Base-by-base conservation (phyloP, 495 filamentous ascomycete species). In the Aspergillus cristatus region DNA sequence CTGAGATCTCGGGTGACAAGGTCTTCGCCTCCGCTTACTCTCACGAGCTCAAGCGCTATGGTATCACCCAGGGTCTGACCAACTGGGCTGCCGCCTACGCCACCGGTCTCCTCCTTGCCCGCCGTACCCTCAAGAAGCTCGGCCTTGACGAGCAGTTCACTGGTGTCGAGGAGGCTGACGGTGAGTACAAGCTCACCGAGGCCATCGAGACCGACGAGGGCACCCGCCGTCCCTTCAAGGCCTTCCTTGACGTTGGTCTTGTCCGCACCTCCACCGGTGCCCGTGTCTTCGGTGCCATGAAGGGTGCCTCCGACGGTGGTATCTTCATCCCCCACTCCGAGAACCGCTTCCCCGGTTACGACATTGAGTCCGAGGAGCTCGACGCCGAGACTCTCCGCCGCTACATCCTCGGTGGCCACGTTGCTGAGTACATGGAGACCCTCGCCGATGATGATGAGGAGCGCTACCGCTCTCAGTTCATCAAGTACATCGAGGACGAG, bases 371-470 rank as follows among this genome's bases (percentile, higher is more conserved):
- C 53, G 86, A 99, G 77, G 90, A 96, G 75, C 86, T 99, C 54
- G 91, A 99, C 51, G 79, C 89, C 51, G 91, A 99, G 63, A 82
- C 77, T 44, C 82, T 99, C 57, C 84, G 89, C 76, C 94, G 90
- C 76, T 97, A 99, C 81, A 99, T 99, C 78, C 84, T 87, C 61
- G 93, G 78, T 61, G 89, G 91, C 35, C 91, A 99, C 78, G 82
- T 99, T 47, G 86, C 88, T 45, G 91, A 99, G 79, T 99, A 97
- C 77, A 99, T 99, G 91, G 91, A 99, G 82, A 90, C 80, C 30
- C 84, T 99, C 50, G 93, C 93, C 63, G 91, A 99, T 63, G 91
- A 99, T 64, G 91, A 99, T 64, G 91, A 99, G 82, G 91, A 99
- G 77, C 88, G 91, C 63, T 99, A 86, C 82, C 90, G 88, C 77